phyloP scores from a whole-genome alignment of 257 asterid species.

The Nyctanthes arbortristis region DNA sequence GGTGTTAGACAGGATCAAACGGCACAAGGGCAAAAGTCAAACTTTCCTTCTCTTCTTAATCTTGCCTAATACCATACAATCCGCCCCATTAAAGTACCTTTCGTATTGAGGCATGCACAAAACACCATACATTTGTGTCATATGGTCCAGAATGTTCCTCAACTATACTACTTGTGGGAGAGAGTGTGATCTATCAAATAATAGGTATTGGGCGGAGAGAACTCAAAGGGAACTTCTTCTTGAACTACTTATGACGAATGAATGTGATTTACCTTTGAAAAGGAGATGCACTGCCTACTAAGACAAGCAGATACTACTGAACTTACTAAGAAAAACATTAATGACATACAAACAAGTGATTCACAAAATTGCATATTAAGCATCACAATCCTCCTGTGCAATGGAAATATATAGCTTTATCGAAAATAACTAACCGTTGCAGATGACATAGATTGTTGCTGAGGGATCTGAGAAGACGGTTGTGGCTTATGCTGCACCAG shows the following conservation, averaged over 20 bases:
- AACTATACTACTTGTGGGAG: background rate
- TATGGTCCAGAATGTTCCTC: background rate
- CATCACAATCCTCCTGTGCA: background rate
- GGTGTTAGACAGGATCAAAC: background rate
- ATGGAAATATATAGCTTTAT: background rate
- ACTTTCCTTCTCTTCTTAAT: background rate
- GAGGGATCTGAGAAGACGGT: background rate
- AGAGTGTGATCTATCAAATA: background rate
- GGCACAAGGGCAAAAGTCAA: background rate
- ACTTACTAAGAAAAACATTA: background rate
- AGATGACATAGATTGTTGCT: background rate
- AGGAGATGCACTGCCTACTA: background rate
- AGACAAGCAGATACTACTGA: background rate
- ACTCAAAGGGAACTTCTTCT: background rate
- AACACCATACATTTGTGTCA: background rate
- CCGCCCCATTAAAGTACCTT: background rate
- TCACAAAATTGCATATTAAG: background rate
- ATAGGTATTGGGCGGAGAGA: background rate
- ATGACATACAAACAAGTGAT: background rate
- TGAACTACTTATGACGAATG: background rate
- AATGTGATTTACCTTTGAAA: background rate
- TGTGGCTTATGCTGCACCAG: slow-evolving; percentile 25
- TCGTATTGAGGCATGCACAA: background rate
- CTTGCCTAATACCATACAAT: background rate
- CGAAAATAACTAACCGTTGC: background rate